Conservation (phyloP, 2,329 filamentous ascomycete genomes). For the Pseudogymnoascus sp. region DNA sequence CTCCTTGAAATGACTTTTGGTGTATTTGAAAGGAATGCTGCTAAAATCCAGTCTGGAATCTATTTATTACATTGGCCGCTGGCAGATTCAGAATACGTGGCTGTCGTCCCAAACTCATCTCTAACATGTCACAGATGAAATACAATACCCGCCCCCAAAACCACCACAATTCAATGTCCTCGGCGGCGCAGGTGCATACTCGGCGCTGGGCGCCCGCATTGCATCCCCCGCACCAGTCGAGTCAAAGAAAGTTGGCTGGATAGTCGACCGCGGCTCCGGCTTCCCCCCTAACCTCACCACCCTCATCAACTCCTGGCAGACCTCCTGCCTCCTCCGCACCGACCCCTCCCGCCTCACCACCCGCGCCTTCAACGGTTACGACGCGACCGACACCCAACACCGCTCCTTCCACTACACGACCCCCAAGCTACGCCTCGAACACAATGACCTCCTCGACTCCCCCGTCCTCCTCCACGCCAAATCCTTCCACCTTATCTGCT, state of each 20-base stretch:
- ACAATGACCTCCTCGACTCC: conserved; percentile 52
- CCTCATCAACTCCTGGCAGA: conserved; percentile 67
- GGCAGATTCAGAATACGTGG: neutral
- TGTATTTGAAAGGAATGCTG: neutral
- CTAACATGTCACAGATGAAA: conserved; percentile 61
- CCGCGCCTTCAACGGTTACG: conserved; percentile 87
- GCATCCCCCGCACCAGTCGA: conserved; percentile 60
- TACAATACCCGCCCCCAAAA: conserved; percentile 69
- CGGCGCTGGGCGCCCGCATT: conserved; percentile 79
- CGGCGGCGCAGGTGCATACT: conserved; percentile 84
- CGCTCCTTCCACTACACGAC: conserved; percentile 81
- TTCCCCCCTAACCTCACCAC: conserved; percentile 63
- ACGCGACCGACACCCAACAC: conserved; percentile 49
- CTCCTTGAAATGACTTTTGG: neutral
- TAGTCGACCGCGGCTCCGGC: conserved; percentile 82
- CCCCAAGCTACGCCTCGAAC: conserved; percentile 74
- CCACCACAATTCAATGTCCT: conserved; percentile 66
- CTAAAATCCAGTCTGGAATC: neutral
- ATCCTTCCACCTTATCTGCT: conserved; percentile 84
- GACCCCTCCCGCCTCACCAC: conserved; percentile 68
- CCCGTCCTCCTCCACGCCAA: conserved; percentile 60
- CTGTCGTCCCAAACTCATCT: neutral
- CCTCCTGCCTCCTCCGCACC: conserved; percentile 61
- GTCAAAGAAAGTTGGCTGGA: conserved; percentile 72
- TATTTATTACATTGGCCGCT: neutral